A percentile compares a stretch with the other conserved stretches of the same genome.
Conservation (phyloP, 345 rosid species). For the Clarkia xantiana region DNA sequence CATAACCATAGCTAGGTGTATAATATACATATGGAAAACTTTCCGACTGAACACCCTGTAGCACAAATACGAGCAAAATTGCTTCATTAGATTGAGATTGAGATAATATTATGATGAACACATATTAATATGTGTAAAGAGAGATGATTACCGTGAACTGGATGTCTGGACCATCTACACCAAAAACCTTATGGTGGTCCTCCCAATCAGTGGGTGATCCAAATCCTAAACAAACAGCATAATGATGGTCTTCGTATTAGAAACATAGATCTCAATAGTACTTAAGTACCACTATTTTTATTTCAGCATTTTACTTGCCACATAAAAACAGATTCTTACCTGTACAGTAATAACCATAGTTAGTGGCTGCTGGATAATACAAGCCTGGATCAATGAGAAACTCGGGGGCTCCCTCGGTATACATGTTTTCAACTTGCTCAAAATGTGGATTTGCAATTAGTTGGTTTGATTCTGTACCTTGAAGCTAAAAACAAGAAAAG, state of each 20-base stretch:
- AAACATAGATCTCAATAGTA: not conserved
- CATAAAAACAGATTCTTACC: constrained; percentile 23
- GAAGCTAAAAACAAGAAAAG: constrained; percentile 17
- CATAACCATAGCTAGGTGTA: constrained; percentile 71
- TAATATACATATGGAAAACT: constrained; percentile 68
- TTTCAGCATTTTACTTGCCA: too few species aligned
- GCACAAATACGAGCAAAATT: constrained; percentile 6
- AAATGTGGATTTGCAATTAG: constrained; percentile 20
- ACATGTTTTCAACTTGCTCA: constrained; percentile 54
- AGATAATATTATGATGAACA: not conserved
- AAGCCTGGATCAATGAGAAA: constrained; percentile 56
- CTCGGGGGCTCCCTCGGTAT: constrained; percentile 73
- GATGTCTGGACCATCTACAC: constrained; percentile 66
- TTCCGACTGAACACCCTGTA: constrained; percentile 81
- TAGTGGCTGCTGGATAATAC: constrained; percentile 61
- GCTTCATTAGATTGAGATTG: not conserved
- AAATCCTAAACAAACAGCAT: constrained; percentile 34
- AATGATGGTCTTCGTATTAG: constrained; percentile 4
- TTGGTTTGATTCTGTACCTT: constrained; percentile 30
- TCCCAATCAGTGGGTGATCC: constrained; percentile 90
- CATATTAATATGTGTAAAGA: not conserved
- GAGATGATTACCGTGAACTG: constrained; percentile 43
- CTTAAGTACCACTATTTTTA: too few species aligned
- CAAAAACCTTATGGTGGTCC: constrained; percentile 70
- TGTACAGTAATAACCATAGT: constrained; percentile 86